Evolutionary conservation across 768 basidiomycete genomes (phyloP), one percentile per base, ranked within the genome.

Genomic region (Tulasnella calospora): DNA sequence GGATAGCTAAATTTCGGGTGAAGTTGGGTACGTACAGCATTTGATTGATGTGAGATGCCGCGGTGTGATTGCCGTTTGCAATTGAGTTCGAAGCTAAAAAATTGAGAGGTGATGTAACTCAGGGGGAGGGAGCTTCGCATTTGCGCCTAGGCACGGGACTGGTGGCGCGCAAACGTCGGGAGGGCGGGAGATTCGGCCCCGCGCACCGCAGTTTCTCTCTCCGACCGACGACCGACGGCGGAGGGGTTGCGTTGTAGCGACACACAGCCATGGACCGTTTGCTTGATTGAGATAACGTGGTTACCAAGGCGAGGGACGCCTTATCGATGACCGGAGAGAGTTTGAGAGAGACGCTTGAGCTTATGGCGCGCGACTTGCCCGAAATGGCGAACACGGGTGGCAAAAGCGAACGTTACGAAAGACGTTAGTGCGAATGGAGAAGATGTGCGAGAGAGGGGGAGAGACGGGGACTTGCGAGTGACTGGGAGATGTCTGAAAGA

Each of bases 151-250:
- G 61, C 61, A 67, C 61, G 61, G 61, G 61, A 67, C 44, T 67
- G 61, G 61, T 67, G 61, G 61, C 61, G 61, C 61, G 33, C 61
- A 67, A 67, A 67, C 61, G 61, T 67, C 61, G 61, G 61, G 61
- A 67, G 61, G 61, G 61, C 61, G 61, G 61, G 61, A 67, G n/a
- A 23, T 67, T 15, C 61, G 61, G 61, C 61, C 61, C 61, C 61
- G 57, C n/a, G 23, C 57, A 61, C 57, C 57, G 61, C 61, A 67
- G 61, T 67, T 13, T 30, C 19, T 5, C 8, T 17, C 17, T 15
- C 3, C 15, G 10, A 8, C 44, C 44, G 44, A 44, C 44, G 44
- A 44, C 61, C 61, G 61, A 67, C 30, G 61, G 30, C 6, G 30
- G 10, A 30, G 33, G 10, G 30, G 30, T 35, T 35, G 61, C 61